Percentiles rank a stretch among this genome's conserved stretches.
Evolutionary conservation across 305 asterid genomes (phyloP).

Genomic region (Solanum hybrid): DNA sequence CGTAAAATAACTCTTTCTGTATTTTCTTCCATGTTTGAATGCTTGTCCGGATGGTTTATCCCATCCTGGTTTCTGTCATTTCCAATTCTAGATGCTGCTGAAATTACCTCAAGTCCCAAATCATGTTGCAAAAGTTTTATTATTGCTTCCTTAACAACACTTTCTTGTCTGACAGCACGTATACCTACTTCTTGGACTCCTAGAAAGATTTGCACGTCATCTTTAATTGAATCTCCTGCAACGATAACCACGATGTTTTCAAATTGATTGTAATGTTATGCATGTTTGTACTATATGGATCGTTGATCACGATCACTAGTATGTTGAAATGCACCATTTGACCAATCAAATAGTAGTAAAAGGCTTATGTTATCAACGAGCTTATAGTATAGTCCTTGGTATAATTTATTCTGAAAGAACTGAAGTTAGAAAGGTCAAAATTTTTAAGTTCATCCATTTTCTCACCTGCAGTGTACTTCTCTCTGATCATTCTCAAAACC

Average conservation of each 20-base stretch:
- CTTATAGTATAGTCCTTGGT: neutral
- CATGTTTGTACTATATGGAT: neutral
- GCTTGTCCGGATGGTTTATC: conserved; percentile 9
- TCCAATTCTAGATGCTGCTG: conserved; percentile 22
- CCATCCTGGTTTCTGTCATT: conserved; percentile 8
- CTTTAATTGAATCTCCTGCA: conserved; percentile 61
- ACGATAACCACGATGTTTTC: neutral
- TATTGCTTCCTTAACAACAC: conserved; percentile 47
- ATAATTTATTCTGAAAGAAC: neutral
- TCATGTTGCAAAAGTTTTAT: conserved; percentile 51
- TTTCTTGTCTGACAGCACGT: conserved; percentile 17
- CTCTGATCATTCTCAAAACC: conserved; percentile 82
- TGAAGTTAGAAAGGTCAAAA: neutral
- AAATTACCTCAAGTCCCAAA: conserved; percentile 62
- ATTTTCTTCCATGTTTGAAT: conserved; percentile 18
- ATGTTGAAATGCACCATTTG: neutral
- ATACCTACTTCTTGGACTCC: conserved; percentile 34
- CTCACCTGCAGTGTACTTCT: conserved; percentile 54
- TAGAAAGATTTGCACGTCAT: conserved; percentile 55
- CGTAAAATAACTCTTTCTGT: conserved; percentile 12
- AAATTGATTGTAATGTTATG: neutral
- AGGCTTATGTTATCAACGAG: neutral
- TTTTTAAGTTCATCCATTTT: neutral
- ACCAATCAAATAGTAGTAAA: neutral
- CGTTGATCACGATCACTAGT: neutral